phyloP scores from a whole-genome alignment of 371 early-diverging fungal genomes.

The Smittium mucronatum region DNA sequence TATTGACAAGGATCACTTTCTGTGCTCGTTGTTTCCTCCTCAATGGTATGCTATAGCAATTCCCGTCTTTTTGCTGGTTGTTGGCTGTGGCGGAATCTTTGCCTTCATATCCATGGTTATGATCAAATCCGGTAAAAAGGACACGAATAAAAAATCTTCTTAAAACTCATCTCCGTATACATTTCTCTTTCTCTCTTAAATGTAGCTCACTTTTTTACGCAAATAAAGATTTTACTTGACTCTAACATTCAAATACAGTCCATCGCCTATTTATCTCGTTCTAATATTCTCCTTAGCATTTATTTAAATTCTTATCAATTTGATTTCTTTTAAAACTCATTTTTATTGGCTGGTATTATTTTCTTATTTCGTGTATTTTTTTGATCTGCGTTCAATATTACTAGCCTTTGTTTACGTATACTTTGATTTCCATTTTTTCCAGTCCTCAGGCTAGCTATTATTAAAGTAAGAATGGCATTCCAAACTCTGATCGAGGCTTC shows the following conservation, averaged over 20 bases:
- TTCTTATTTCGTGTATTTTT: no score
- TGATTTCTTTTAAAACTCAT: background rate
- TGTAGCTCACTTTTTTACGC: no score
- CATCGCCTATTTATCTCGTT: background rate
- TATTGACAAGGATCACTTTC: constrained; percentile 66
- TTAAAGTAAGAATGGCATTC: background rate
- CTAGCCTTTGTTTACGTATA: background rate
- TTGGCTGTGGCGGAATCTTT: constrained; percentile 58
- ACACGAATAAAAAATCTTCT: constrained; percentile 34
- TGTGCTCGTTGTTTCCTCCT: constrained; percentile 67
- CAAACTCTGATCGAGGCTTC: no score
- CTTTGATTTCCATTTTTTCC: background rate
- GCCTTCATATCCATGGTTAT: constrained; percentile 70
- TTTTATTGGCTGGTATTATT: background rate
- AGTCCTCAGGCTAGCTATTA: background rate
- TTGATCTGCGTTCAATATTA: background rate
- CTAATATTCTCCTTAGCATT: background rate
- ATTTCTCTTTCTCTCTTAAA: no score
- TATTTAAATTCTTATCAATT: background rate
- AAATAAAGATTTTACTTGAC: no score
- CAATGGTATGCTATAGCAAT: constrained; percentile 74
- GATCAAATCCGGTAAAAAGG: constrained; percentile 62
- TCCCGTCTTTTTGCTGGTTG: constrained; percentile 66
- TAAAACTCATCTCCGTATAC: constrained; percentile 12
- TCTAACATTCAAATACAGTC: no score